A percentile compares a stretch with the other conserved stretches of the same genome.
These are phyloP conservation scores for Ajuga chamaepitys DNA, from an alignment of 257 asterid genomes.

Conservation along the genomic window DNA sequence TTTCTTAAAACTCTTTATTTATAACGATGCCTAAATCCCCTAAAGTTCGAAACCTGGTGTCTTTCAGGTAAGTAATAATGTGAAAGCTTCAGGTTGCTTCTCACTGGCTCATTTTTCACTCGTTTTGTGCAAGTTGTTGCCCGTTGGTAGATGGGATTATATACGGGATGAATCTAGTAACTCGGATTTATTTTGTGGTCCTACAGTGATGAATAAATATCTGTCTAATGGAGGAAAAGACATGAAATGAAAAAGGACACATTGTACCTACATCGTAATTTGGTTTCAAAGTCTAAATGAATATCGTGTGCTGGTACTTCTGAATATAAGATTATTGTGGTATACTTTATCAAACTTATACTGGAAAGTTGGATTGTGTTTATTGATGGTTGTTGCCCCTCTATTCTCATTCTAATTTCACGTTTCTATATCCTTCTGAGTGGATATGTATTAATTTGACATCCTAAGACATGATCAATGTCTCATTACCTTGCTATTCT, in stretches of 20 bases:
- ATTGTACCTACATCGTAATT: no score
- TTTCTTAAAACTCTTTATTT: slow-evolving; percentile 90
- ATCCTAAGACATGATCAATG: not conserved
- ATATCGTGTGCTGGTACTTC: not conserved
- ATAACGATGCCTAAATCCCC: slow-evolving; percentile 97
- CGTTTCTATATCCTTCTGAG: not conserved
- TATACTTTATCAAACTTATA: not conserved
- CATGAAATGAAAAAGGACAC: not conserved
- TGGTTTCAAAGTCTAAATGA: not conserved
- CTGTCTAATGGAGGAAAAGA: not conserved
- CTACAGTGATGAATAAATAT: not conserved
- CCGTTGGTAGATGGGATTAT: not conserved
- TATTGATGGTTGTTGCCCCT: not conserved
- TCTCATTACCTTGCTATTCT: not conserved
- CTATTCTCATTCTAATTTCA: not conserved
- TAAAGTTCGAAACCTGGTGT: slow-evolving; percentile 89
- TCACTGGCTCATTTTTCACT: slow-evolving; percentile 12
- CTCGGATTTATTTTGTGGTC: not conserved
- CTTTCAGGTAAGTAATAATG: slow-evolving; percentile 66
- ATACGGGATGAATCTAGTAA: not conserved
- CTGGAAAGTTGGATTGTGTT: not conserved
- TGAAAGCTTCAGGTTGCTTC: slow-evolving; percentile 5
- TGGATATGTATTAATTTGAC: not conserved
- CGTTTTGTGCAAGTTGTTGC: not conserved
- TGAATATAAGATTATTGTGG: not conserved